These are phyloP conservation scores for Mortierella sp. DNA, from an alignment of 371 early-diverging fungal genomes.

Conservation along the genomic window DNA sequence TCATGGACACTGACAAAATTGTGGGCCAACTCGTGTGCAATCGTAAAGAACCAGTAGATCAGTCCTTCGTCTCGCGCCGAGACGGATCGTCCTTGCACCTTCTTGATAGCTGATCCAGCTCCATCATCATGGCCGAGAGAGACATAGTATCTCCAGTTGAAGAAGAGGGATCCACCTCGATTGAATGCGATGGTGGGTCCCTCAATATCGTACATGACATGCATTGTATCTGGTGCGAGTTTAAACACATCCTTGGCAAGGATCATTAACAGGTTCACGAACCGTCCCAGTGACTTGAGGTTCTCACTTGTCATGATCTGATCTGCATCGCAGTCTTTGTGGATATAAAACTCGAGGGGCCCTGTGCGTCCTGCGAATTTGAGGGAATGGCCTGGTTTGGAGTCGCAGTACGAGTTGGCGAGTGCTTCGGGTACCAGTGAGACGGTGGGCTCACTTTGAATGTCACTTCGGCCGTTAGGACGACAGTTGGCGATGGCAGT, in stretches of 20 bases:
- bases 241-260: slow-evolving; percentile 74
- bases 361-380: slow-evolving; percentile 60
- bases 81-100: slow-evolving; percentile 44
- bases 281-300: slow-evolving; percentile 59
- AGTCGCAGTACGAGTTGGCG: slow-evolving; percentile 62
- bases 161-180: slow-evolving; percentile 79
- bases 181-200: slow-evolving; percentile 87
- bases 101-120: slow-evolving; percentile 19
- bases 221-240: slow-evolving; percentile 64
- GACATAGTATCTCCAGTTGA: slow-evolving; percentile 84
- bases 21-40: slow-evolving; percentile 92
- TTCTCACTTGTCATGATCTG: slow-evolving; percentile 57
- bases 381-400: slow-evolving; percentile 65
- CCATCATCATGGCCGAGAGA: slow-evolving; percentile 67
- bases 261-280: slow-evolving; percentile 63
- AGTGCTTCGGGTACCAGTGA: slow-evolving; percentile 33
- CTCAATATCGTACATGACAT: slow-evolving; percentile 79
- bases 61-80: slow-evolving; percentile 59
- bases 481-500: slow-evolving; percentile 66
- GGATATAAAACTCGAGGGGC: slow-evolving; percentile 66
- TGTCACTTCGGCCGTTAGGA: slow-evolving; percentile 57
- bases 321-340: slow-evolving; percentile 58
- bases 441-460: slow-evolving; percentile 35
- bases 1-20: slow-evolving; percentile 73
- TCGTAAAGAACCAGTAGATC: slow-evolving; percentile 89